Evolutionary conservation across 1,284 basidiomycete species (phyloP).

Genomic region (Melampsora americana): DNA sequence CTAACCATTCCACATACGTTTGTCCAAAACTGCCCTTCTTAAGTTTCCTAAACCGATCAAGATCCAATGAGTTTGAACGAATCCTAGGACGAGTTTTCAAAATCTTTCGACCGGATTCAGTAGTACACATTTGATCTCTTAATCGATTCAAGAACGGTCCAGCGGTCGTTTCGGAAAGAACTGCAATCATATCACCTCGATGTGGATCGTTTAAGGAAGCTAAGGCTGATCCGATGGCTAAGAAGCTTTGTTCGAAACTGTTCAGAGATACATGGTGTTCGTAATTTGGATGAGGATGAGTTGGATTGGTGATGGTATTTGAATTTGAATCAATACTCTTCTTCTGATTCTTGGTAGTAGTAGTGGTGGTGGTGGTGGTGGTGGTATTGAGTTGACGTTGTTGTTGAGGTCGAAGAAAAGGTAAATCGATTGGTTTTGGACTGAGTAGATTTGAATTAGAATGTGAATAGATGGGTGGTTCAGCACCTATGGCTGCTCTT

Average conservation of each 20-base stretch:
- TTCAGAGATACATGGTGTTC: conserved; percentile 78
- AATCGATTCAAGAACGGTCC: conserved; percentile 74
- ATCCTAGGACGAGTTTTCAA: conserved; percentile 79
- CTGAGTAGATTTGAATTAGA: background rate
- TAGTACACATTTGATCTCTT: conserved; percentile 69
- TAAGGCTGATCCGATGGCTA: conserved; percentile 79
- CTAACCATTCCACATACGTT: conserved; percentile 86
- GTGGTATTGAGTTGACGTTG: too few relatives aligned
- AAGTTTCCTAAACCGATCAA: conserved; percentile 64
- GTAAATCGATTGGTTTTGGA: background rate
- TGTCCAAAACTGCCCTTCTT: conserved; percentile 79
- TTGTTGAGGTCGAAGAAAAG: background rate
- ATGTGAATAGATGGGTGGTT: background rate
- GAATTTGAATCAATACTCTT: too few relatives aligned
- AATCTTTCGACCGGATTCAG: conserved; percentile 70
- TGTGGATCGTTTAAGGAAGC: conserved; percentile 78
- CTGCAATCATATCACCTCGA: conserved; percentile 88
- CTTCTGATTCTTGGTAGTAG: too few relatives aligned
- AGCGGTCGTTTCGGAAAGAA: conserved; percentile 83
- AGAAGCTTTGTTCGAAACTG: conserved; percentile 74
- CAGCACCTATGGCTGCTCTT: background rate
- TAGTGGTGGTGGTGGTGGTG: too few relatives aligned
- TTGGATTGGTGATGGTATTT: conserved; percentile 29
- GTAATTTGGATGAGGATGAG: conserved; percentile 49
- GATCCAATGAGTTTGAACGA: conserved; percentile 71